Conservation (phyloP, 148 eudicot species). For the Amaranthus palmeri region DNA sequence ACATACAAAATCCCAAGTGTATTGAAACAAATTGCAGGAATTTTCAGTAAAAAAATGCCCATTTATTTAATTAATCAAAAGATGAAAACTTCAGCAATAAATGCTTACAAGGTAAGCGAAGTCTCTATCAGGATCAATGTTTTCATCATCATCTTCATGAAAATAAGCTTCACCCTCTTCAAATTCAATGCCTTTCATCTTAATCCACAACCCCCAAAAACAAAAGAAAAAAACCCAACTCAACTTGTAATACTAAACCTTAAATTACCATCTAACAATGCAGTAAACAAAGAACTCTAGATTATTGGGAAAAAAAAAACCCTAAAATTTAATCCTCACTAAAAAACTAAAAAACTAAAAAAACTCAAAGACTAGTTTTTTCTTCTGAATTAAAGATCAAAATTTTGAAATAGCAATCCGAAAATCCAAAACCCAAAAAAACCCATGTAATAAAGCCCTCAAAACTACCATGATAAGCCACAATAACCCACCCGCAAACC, state of each 20-base stretch:
- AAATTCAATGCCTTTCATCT: slow-evolving; percentile 41
- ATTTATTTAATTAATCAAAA: slow-evolving; percentile 3
- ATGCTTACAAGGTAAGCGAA: slow-evolving; percentile 46
- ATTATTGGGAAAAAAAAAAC: slow-evolving; percentile 12
- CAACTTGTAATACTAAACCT: slow-evolving; percentile 18
- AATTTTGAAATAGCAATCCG: slow-evolving; percentile 36
- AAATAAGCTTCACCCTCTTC: slow-evolving; percentile 39
- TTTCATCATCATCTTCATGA: slow-evolving; percentile 39
- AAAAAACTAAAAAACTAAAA: background rate
- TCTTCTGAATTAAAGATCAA: slow-evolving; percentile 21
- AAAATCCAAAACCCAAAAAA: slow-evolving; percentile 68
- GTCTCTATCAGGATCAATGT: slow-evolving; percentile 43
- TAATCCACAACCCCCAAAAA: slow-evolving; percentile 5
- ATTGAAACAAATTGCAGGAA: slow-evolving; percentile 1
- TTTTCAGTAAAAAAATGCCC: background rate
- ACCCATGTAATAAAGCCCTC: slow-evolving; percentile 47
- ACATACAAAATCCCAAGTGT: slow-evolving; percentile 4
- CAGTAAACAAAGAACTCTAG: slow-evolving; percentile 10
- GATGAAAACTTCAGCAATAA: slow-evolving; percentile 1
- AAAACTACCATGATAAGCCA: slow-evolving; percentile 48
- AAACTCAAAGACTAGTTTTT: background rate
- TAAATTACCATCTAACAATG: slow-evolving; percentile 20
- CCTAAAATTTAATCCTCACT: slow-evolving; percentile 14
- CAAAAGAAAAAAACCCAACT: slow-evolving; percentile 9
- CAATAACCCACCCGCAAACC: slow-evolving; percentile 16